Conservation (phyloP, 1,284 basidiomycete genomes). For the Tylopilus orsonianus region DNA sequence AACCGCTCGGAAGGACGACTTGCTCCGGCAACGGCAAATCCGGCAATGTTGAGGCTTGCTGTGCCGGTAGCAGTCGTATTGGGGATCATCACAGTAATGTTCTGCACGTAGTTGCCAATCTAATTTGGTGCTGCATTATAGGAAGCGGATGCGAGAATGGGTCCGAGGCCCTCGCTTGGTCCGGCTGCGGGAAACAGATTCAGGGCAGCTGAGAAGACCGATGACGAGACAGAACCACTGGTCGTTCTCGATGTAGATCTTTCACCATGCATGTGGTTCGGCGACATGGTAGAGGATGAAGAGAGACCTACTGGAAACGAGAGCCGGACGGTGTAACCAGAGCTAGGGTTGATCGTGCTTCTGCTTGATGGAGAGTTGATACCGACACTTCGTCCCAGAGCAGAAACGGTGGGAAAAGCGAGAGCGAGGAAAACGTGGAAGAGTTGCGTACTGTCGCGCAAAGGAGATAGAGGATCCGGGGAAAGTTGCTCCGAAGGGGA, state of each 20-base stretch:
- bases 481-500: no score
- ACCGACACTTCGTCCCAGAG: neutral
- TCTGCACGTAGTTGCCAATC: no score
- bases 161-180: neutral
- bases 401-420: neutral
- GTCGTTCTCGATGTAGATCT: conserved; percentile 2
- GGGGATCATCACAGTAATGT: neutral
- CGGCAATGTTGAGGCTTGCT: neutral
- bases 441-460: neutral
- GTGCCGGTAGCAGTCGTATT: neutral
- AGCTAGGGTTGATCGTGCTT: neutral
- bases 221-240: neutral
- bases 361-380: neutral
- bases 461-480: no score
- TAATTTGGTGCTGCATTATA: no score
- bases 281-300: no score
- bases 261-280: neutral
- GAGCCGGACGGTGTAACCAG: neutral
- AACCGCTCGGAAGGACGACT: neutral
- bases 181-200: neutral
- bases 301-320: neutral
- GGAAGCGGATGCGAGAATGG: neutral
- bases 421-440: neutral
- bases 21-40: neutral
- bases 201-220: neutral